Evolutionary conservation across 2,329 filamentous ascomycete genomes (phyloP), one percentile per base, ranked within the genome.

Genomic region (Calcarisporium arbuscula): DNA sequence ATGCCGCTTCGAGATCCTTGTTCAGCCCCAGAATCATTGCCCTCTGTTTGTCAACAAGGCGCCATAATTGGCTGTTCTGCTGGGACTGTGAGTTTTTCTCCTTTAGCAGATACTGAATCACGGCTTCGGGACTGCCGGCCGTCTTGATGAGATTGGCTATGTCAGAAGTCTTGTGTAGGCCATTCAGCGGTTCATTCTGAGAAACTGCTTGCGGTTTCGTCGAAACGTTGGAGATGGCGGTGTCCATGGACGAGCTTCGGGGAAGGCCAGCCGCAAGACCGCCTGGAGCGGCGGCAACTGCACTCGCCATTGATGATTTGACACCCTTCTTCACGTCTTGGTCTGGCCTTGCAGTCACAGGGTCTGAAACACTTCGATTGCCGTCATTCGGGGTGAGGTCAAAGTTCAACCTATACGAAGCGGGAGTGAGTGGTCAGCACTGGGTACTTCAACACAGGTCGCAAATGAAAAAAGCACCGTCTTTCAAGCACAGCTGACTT

Each of bases 21-120:
- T 96, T 95, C 43, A 98, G 70, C 7, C 89, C 90, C 15, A 95
- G 62, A 35, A 98, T 88, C 80, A 98, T 89, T 12, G 87, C 80
- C 42, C 90, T 75, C 60, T 98, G 92, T 65, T 98, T 96, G 58
- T 96, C 90, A 32, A 98, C 88, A 30, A 98, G 65, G 32, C 88
- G 82, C 92, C 92, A 98, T 50, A 98, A 65, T 57, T 98, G 90
- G 14, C 81, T 71, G 55, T 96, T 96, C 54, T 96, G 92, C 47
- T 86, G 82, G 5, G 85, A 77, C 35, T 88, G 84, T 31, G 86
- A 84, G 43, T 90, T 80, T 58, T 95, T 96, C 55, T 98, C 92
- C 55, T 85, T 94, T 44, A 95, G 65, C 32, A 98, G 66, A 50
- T 92, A 86, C 47, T 87, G 77, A 40, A 98, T 86, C 5, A 94